These are phyloP conservation scores for Botrytis porri DNA, from an alignment of 2,329 filamentous ascomycete species.

Conservation along the genomic window DNA sequence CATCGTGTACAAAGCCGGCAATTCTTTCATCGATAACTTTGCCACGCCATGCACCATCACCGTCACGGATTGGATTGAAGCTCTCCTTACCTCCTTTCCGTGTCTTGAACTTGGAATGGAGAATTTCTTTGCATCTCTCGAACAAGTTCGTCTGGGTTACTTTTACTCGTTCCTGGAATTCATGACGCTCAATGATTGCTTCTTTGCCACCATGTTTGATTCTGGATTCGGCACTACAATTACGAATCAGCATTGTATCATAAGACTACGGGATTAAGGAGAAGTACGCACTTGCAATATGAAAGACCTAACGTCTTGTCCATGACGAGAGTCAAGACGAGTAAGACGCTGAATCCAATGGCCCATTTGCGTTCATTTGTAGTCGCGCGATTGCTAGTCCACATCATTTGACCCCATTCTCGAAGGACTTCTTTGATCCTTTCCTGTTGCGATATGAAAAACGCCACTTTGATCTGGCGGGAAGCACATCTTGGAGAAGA, in stretches of 20 bases:
- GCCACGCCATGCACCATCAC: slow-evolving; percentile 31
- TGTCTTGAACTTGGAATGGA: slow-evolving; percentile 38
- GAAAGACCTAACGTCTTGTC: slow-evolving; percentile 30
- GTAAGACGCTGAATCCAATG: slow-evolving; percentile 35
- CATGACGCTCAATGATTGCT: slow-evolving; percentile 26
- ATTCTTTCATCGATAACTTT: slow-evolving; percentile 29
- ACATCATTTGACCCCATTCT: slow-evolving; percentile 37
- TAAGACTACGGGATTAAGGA: slow-evolving; percentile 25
- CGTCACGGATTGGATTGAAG: slow-evolving; percentile 37
- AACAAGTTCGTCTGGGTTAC: slow-evolving; percentile 36
- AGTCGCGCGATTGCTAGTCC: slow-evolving; percentile 31
- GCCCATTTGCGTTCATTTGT: slow-evolving; percentile 36
- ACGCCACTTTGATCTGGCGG: slow-evolving; percentile 36
- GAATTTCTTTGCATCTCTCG: slow-evolving; percentile 38
- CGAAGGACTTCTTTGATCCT: slow-evolving; percentile 34
- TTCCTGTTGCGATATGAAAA: slow-evolving; percentile 33
- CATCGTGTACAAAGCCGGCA: slow-evolving; percentile 28
- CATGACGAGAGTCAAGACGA: slow-evolving; percentile 34
- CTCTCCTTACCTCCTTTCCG: slow-evolving; percentile 37
- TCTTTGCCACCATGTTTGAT: slow-evolving; percentile 26
- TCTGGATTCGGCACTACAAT: slow-evolving; percentile 30
- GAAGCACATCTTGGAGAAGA: slow-evolving; percentile 34
- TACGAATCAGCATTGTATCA: slow-evolving; percentile 27
- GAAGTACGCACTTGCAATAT: slow-evolving; percentile 22
- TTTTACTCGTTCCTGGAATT: slow-evolving; percentile 29